Evolutionary conservation across 257 asterid genomes (phyloP).

Genomic region (Fraxinus anomala): DNA sequence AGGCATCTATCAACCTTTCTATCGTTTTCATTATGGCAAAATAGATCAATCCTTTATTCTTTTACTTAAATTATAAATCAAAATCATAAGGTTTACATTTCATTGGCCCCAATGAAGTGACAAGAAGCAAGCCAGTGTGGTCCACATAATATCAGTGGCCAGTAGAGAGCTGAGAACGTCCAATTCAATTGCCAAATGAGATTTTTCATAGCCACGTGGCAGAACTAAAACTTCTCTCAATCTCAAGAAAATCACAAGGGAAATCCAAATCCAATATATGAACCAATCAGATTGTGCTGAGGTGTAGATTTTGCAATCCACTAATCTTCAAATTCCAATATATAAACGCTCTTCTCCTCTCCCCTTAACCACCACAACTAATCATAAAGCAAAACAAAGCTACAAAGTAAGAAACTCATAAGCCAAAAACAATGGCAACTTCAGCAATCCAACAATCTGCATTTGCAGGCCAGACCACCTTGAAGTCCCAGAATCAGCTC

Average conservation of each 20-base stretch:
- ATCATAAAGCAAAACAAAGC: not conserved
- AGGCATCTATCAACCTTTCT: too few species aligned
- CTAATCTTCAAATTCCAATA: conserved; percentile 28
- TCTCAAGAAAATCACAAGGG: conserved; percentile 30
- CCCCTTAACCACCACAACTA: conserved; percentile 13
- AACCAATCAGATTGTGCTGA: conserved; percentile 60
- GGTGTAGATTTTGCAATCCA: conserved; percentile 47
- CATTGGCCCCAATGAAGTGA: too few species aligned
- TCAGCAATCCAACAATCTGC: conserved; percentile 75
- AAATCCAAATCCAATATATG: conserved; percentile 35
- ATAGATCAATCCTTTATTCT: too few species aligned
- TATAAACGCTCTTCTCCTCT: conserved; percentile 14
- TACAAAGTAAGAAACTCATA: not conserved
- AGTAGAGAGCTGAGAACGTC: too few species aligned
- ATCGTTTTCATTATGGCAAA: too few species aligned
- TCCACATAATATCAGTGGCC: too few species aligned
- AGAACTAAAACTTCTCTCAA: conserved; percentile 29
- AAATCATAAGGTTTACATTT: too few species aligned
- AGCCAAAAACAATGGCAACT: conserved; percentile 50
- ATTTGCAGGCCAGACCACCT: conserved; percentile 61
- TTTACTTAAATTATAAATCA: too few species aligned
- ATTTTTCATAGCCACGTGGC: conserved; percentile 53
- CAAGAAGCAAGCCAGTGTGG: too few species aligned
- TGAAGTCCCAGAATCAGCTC: conserved; percentile 69
- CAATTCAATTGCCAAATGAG: conserved; percentile 10